A percentile compares a stretch with the other conserved stretches of the same genome.
phyloP scores from a whole-genome alignment of 257 asterid species.

The Jacaranda copaia region DNA sequence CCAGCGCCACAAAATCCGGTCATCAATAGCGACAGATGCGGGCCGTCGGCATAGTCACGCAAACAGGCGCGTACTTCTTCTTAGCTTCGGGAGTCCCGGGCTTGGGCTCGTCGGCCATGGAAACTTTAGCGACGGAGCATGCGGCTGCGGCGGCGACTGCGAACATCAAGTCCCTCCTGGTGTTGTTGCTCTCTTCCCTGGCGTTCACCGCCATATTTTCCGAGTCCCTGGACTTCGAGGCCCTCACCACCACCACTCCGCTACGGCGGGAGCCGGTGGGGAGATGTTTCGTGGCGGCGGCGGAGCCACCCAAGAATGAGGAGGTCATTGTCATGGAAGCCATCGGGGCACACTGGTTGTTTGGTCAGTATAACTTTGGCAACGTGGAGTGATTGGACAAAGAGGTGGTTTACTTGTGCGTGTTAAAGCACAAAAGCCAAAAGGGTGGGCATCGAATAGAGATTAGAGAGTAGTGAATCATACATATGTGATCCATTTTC shows the following conservation, averaged over 20 bases:
- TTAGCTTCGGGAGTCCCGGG: conserved; percentile 56
- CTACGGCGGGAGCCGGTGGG: conserved; percentile 53
- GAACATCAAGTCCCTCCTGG: conserved; percentile 69
- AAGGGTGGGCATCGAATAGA: too few relatives aligned
- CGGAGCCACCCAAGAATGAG: conserved; percentile 57
- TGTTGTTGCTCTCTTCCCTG: conserved; percentile 48
- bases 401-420: not conserved
- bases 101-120: conserved; percentile 69
- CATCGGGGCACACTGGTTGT: conserved; percentile 28
- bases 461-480: not conserved
- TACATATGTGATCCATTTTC: conserved; percentile 24
- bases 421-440: conserved; percentile 1
- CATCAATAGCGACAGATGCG: conserved; percentile 50
- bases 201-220: conserved; percentile 40
- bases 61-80: conserved; percentile 76
- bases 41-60: conserved; percentile 82
- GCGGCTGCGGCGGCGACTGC: conserved; percentile 63
- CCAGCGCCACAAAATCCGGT: too few relatives aligned
- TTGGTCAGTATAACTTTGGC: not conserved
- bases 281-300: conserved; percentile 41
- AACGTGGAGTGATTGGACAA: not conserved
- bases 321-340: conserved; percentile 62
- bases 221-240: conserved; percentile 49
- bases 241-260: conserved; percentile 44
- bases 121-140: conserved; percentile 51